Percentiles rank a stretch among this genome's conserved stretches.
These are phyloP conservation scores for Mycena crocata DNA, from an alignment of 768 basidiomycete genomes.

Conservation along the genomic window DNA sequence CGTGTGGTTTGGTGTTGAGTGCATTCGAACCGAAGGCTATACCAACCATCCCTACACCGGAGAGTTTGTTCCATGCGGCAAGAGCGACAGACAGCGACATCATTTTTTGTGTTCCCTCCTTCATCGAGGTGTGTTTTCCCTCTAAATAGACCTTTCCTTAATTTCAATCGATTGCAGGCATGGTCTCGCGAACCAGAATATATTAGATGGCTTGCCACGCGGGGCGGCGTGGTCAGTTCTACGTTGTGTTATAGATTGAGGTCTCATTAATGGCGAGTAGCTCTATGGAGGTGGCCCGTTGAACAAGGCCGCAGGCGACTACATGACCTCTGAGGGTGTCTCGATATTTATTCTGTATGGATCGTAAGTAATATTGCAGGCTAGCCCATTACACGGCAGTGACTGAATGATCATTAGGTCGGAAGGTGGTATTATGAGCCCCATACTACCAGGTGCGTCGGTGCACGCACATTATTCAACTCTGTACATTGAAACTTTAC, in stretches of 20 bases:
- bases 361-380: constrained; percentile 34
- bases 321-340: constrained; percentile 47
- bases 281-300: constrained; percentile 51
- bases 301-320: constrained; percentile 47
- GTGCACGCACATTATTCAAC: too few species aligned
- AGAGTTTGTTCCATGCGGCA: constrained; percentile 34
- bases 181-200: constrained; percentile 31
- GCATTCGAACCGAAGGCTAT: constrained; percentile 40
- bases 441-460: constrained; percentile 31
- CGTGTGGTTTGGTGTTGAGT: constrained; percentile 37
- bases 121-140: constrained; percentile 40
- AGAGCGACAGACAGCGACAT: constrained; percentile 37
- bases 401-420: constrained; percentile 10
- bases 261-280: constrained; percentile 33
- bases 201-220: constrained; percentile 31
- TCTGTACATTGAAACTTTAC: background rate
- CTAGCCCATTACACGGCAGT: background rate
- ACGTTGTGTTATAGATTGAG: background rate
- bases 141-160: too few species aligned
- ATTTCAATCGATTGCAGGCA: too few species aligned
- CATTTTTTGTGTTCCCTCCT: constrained; percentile 42
- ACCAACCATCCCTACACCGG: constrained; percentile 39
- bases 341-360: constrained; percentile 47
- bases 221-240: constrained; percentile 17
- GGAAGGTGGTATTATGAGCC: constrained; percentile 34